phyloP scores from a whole-genome alignment of 148 eudicot species.

The Pouteria glomerata region DNA sequence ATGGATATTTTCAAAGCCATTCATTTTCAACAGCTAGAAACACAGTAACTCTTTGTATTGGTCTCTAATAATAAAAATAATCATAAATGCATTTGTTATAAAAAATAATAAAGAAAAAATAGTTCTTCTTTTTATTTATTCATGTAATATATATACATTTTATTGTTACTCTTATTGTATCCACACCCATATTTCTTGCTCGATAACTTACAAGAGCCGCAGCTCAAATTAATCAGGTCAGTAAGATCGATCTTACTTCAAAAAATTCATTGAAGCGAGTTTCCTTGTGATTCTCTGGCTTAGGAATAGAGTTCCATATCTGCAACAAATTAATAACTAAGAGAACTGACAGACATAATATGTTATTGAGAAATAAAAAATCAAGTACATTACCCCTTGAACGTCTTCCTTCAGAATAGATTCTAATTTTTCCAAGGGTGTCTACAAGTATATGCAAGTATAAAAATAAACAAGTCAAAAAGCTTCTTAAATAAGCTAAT shows the following conservation, averaged over 20 bases:
- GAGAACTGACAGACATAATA: slow-evolving; percentile 5
- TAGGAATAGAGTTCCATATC: slow-evolving; percentile 99
- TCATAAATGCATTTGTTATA: too few species aligned
- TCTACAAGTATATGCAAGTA: too few species aligned
- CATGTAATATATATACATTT: too few species aligned
- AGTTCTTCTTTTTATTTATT: too few species aligned
- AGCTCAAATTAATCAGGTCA: too few species aligned
- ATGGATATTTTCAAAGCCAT: too few species aligned
- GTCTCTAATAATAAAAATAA: background rate
- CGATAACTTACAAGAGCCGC: too few species aligned
- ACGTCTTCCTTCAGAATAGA: slow-evolving; percentile 92
- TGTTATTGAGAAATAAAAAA: slow-evolving; percentile 6
- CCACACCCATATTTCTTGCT: too few species aligned
- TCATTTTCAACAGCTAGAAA: too few species aligned
- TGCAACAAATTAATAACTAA: slow-evolving; percentile 22
- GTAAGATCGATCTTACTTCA: slow-evolving; percentile 63
- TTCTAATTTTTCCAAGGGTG: slow-evolving; percentile 94
- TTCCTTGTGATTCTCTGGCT: slow-evolving; percentile 88
- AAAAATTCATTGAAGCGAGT: slow-evolving; percentile 94
- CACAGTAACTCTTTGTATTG: background rate
- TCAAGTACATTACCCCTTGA: slow-evolving; percentile 70
- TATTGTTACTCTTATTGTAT: too few species aligned
- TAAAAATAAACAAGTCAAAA: too few species aligned
- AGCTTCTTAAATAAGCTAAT: too few species aligned
- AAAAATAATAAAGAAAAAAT: slow-evolving; percentile 2